phyloP scores from a whole-genome alignment of 2,329 filamentous ascomycete genomes.

The Penicillium sp. region DNA sequence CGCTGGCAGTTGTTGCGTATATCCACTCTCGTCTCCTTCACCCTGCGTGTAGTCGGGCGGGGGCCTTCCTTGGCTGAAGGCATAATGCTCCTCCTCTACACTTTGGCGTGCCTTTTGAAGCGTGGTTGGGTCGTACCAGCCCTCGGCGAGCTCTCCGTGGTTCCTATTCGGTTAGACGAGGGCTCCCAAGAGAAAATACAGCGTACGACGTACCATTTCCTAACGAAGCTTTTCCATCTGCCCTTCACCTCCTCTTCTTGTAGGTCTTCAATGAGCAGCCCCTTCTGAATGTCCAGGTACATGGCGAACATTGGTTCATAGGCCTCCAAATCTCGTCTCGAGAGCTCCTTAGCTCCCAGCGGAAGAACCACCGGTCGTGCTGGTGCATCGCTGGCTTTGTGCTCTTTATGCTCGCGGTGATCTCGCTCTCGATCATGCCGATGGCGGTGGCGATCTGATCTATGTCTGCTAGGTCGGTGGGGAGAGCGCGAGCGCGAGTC shows the following conservation, averaged over 20 bases:
- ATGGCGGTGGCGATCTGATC: conserved; percentile 37
- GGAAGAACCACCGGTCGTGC: conserved; percentile 53
- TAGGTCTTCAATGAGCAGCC: conserved; percentile 64
- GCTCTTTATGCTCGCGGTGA: conserved; percentile 21
- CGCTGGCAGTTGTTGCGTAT: conserved; percentile 2
- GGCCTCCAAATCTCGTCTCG: conserved; percentile 63
- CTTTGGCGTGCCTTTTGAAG: conserved; percentile 53
- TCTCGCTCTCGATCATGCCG: conserved; percentile 36
- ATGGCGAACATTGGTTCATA: conserved; percentile 74
- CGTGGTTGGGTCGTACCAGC: conserved; percentile 86
- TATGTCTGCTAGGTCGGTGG: conserved; percentile 30
- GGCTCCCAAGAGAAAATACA: conserved; percentile 5
- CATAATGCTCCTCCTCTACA: conserved; percentile 12
- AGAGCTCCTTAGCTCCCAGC: conserved; percentile 62
- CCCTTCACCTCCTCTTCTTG: conserved; percentile 73
- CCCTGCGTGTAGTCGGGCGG: conserved; percentile 27
- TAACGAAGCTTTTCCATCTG: conserved; percentile 88
- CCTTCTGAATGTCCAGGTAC: conserved; percentile 87
- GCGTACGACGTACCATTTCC: conserved; percentile 66
- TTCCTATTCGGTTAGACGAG: conserved; percentile 63
- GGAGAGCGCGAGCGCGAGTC: conserved; percentile 40
- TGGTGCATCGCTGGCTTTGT: conserved; percentile 12
- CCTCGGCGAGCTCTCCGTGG: conserved; percentile 75
- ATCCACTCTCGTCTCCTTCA: conserved; percentile 9
- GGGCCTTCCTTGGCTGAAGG: conserved; percentile 2